Evolutionary conservation across 805 yeast species (phyloP).

Genomic region (Cephaloascus albidus): DNA sequence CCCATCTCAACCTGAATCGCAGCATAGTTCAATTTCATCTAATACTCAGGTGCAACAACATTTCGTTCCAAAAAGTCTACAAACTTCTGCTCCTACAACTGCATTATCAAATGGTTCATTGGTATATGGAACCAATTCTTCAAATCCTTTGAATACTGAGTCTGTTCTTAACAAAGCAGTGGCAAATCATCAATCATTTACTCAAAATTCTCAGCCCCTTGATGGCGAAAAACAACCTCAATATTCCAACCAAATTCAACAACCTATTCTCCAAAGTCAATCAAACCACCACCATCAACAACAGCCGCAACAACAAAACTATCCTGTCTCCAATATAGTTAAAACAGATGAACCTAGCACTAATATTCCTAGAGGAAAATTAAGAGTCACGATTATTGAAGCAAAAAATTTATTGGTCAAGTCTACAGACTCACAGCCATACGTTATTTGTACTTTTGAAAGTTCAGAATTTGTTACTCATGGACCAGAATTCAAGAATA

Average conservation of each 20-base stretch:
- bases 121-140: constrained; percentile 59
- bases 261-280: constrained; percentile 2
- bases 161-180: constrained; percentile 22
- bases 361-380: constrained; percentile 65
- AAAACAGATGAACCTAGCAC: constrained; percentile 8
- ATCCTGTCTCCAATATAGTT: constrained; percentile 1
- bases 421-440: constrained; percentile 57
- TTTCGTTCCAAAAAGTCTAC: constrained; percentile 20
- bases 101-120: constrained; percentile 54
- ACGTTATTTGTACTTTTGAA: constrained; percentile 87
- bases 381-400: constrained; percentile 72
- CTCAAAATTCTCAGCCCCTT: constrained; percentile 10
- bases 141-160: constrained; percentile 19
- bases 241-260: neutral
- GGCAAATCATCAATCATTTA: constrained; percentile 7
- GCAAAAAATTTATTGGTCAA: constrained; percentile 61
- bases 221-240: neutral
- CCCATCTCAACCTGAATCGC: neutral
- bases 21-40: neutral
- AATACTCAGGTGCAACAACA: constrained; percentile 13
- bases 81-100: constrained; percentile 56
- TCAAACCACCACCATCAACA: constrained; percentile 6
- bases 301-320: constrained; percentile 5
- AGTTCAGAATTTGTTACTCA: constrained; percentile 84
- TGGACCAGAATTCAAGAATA: constrained; percentile 46